Evolutionary conservation across 2,329 filamentous ascomycete genomes (phyloP).

Genomic region (Aspergillus tanneri): DNA sequence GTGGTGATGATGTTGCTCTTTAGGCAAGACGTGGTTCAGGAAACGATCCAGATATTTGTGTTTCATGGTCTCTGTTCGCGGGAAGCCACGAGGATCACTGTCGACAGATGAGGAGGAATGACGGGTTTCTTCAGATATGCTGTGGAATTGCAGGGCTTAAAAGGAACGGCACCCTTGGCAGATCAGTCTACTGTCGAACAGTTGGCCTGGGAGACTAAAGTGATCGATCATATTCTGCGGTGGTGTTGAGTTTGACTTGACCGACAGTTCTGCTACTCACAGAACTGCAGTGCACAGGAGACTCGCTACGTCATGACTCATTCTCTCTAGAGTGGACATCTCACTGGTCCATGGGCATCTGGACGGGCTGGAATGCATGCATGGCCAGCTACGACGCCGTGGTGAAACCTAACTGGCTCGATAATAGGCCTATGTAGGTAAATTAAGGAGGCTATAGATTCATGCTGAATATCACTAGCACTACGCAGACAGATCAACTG

Average conservation of each 20-base stretch:
- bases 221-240: not conserved
- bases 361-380: too few species aligned
- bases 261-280: not conserved
- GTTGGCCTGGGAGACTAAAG: not conserved
- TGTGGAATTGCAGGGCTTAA: not conserved
- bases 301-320: not conserved
- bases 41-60: conserved; percentile 18
- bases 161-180: not conserved
- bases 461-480: too few species aligned
- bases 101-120: not conserved
- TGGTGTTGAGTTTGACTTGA: not conserved
- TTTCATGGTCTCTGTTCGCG: conserved; percentile 13
- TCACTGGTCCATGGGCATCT: not conserved
- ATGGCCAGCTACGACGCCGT: too few species aligned
- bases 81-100: conserved; percentile 4
- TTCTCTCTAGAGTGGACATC: too few species aligned
- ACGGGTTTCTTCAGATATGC: not conserved
- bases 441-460: too few species aligned
- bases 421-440: too few species aligned
- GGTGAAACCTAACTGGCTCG: too few species aligned
- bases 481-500: too few species aligned
- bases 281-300: not conserved
- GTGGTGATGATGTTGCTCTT: conserved; percentile 5
- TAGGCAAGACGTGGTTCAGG: conserved; percentile 18
- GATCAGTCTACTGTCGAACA: not conserved